Evolutionary conservation across 331 rosid species (phyloP), one percentile per base, ranked within the genome.

Genomic region (Rhamnella rubrinervis): DNA sequence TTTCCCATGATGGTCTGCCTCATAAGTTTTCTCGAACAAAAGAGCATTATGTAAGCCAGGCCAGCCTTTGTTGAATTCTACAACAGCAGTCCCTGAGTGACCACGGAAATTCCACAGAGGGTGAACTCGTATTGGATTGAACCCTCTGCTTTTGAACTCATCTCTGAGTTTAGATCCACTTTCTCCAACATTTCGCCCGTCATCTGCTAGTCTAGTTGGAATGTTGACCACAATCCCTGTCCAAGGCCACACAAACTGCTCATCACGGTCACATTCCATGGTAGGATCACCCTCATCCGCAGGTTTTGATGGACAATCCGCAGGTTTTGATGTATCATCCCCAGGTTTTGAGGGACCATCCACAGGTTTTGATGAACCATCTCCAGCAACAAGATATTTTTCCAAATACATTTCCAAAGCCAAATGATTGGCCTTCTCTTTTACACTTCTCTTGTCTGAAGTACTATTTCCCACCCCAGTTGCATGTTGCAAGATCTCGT

Each of bases 101-200:
- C 96, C 99, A 61, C 85, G 75, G 18, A 21, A 76, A 82, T 81
- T 78, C 87, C 92, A 79, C 62, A 95, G 72, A 58, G 87, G 88
- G 63, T 69, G 70, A 61, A 95, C 99, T 79, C 93, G 87, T 63
- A 31, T 35, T 58, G 89, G 90, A 81, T 91, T 89, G 77, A 86
- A 95, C 57, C 97, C 99, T 80, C 81, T 81, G 55, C 78, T 75
- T 78, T 13, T 88, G 63, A 83, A 82, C 61, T 89, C 99, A 77
- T 95, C 97, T 78, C 97, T 88, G 60, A 87, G 72, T 83, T 88
- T 95, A 67, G 99, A 87, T 31, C 99, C 96, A 71, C 97, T 86
- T 84, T 73, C 87, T 75, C 97, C 99, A 1, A 82, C 87, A 19
- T 18, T 80, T 11, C 86, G 77, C 44, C 97, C 99, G 59, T 87